These are phyloP conservation scores for Cutaneotrichosporon dermatis DNA, from an alignment of 1,284 basidiomycete species.

Conservation along the genomic window DNA sequence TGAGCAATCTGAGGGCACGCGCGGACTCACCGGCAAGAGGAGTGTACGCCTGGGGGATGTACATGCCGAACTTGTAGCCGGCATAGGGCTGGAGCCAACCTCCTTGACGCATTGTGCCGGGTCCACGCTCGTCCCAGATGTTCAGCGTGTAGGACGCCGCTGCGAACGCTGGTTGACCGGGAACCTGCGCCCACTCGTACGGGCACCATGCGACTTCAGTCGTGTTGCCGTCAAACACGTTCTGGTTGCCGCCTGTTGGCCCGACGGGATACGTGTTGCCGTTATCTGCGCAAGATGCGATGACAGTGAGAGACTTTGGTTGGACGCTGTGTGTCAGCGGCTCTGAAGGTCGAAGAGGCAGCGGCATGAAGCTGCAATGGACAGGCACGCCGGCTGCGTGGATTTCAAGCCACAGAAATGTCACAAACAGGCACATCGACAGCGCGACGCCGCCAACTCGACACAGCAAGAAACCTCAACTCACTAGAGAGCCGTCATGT, in stretches of 20 bases:
- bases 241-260: constrained; percentile 57
- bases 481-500: constrained; percentile 62
- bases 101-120: constrained; percentile 56
- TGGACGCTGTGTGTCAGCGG: constrained; percentile 47
- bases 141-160: constrained; percentile 70
- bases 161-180: constrained; percentile 64
- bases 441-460: too few species aligned
- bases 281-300: constrained; percentile 70
- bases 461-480: constrained; percentile 10
- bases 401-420: not conserved
- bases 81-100: constrained; percentile 69
- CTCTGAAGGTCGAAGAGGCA: too few species aligned
- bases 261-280: constrained; percentile 84
- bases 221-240: constrained; percentile 63
- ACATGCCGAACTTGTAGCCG: constrained; percentile 73
- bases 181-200: constrained; percentile 64
- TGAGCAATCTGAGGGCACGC: not conserved
- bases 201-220: constrained; percentile 75
- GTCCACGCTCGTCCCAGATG: constrained; percentile 74
- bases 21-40: constrained; percentile 40
- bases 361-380: too few species aligned
- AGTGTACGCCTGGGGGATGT: constrained; percentile 73
- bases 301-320: constrained; percentile 70
- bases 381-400: too few species aligned
- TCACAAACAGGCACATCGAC: too few species aligned